These are phyloP conservation scores for Drechslerella coelobrocha DNA, from an alignment of 2,329 filamentous ascomycete species.

Conservation along the genomic window DNA sequence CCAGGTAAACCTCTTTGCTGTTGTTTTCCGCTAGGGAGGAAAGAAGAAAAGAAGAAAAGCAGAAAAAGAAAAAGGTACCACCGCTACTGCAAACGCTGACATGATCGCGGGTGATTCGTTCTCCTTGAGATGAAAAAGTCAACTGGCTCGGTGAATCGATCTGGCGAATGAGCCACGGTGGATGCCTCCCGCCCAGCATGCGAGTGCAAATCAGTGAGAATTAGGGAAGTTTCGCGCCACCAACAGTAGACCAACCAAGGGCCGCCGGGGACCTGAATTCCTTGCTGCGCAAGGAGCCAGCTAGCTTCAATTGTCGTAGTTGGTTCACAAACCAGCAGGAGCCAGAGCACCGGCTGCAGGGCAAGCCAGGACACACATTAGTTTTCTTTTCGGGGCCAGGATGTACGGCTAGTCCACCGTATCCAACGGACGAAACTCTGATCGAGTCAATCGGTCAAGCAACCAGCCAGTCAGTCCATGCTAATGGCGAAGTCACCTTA, in stretches of 20 bases:
- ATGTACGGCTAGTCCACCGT: slow-evolving; percentile 44
- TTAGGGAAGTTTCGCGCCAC: slow-evolving; percentile 44
- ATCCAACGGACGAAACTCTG: slow-evolving; percentile 39
- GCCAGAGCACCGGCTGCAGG: slow-evolving; percentile 42
- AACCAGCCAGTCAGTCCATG: slow-evolving; percentile 37
- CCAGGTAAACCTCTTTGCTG: slow-evolving; percentile 41
- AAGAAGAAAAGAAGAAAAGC: slow-evolving; percentile 11
- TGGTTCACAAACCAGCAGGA: slow-evolving; percentile 43
- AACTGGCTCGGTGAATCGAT: slow-evolving; percentile 3
- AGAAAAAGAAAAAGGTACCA: slow-evolving; percentile 6
- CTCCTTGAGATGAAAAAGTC: slow-evolving; percentile 1
- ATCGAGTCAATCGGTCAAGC: slow-evolving; percentile 34
- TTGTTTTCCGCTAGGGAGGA: slow-evolving; percentile 26
- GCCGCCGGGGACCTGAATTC: slow-evolving; percentile 36
- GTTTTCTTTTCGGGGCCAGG: slow-evolving; percentile 37
- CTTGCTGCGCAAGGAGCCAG: slow-evolving; percentile 34
- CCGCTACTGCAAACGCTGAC: too few species aligned
- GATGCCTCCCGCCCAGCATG: slow-evolving; percentile 32
- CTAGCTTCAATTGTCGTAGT: slow-evolving; percentile 50
- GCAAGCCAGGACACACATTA: slow-evolving; percentile 19
- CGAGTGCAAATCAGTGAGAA: slow-evolving; percentile 40
- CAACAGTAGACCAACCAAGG: slow-evolving; percentile 48
- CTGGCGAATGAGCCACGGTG: slow-evolving; percentile 41
- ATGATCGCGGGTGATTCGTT: not conserved
- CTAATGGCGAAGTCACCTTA: slow-evolving; percentile 50